A percentile compares a stretch with the other conserved stretches of the same genome.
Evolutionary conservation across 1,284 basidiomycete genomes (phyloP).

Genomic region (Pyrrhoderma lamaoense): DNA sequence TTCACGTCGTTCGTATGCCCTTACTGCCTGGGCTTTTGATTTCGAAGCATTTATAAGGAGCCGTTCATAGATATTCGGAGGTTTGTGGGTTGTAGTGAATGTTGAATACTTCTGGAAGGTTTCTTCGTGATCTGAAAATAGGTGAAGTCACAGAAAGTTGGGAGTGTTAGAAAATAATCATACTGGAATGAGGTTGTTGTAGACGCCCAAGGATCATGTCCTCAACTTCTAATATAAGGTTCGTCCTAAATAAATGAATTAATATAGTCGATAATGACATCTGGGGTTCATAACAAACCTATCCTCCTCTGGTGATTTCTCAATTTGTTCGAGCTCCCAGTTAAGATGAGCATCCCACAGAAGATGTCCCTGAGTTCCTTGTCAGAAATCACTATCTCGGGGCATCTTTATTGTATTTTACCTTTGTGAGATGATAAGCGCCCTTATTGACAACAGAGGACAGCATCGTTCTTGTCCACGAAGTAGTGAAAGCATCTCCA

Average conservation of each 20-base stretch:
- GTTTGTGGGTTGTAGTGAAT: conserved; percentile 73
- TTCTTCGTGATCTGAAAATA: conserved; percentile 43
- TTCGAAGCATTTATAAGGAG: conserved; percentile 73
- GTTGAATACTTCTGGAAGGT: conserved; percentile 81
- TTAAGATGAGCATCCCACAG: conserved; percentile 70
- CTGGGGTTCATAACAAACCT: conserved; percentile 35
- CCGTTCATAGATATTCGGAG: conserved; percentile 69
- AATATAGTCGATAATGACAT: neutral
- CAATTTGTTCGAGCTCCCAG: conserved; percentile 60
- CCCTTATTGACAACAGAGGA: conserved; percentile 50
- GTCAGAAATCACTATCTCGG: neutral
- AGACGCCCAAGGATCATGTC: conserved; percentile 49
- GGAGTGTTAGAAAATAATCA: conserved; percentile 20
- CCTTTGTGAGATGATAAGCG: conserved; percentile 53
- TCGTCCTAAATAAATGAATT: conserved; percentile 25
- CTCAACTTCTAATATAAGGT: conserved; percentile 40
- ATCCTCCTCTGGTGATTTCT: conserved; percentile 31
- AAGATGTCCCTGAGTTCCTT: conserved; percentile 46
- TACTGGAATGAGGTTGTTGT: conserved; percentile 64
- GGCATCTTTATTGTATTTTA: conserved; percentile 23
- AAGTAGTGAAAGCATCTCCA: conserved; percentile 45
- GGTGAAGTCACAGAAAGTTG: conserved; percentile 30
- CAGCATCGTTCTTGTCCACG: conserved; percentile 56
- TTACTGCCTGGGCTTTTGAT: conserved; percentile 49
- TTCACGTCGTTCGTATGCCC: conserved; percentile 58